Evolutionary conservation across 2,329 filamentous ascomycete genomes (phyloP).

Genomic region (Fusarium avenaceum): DNA sequence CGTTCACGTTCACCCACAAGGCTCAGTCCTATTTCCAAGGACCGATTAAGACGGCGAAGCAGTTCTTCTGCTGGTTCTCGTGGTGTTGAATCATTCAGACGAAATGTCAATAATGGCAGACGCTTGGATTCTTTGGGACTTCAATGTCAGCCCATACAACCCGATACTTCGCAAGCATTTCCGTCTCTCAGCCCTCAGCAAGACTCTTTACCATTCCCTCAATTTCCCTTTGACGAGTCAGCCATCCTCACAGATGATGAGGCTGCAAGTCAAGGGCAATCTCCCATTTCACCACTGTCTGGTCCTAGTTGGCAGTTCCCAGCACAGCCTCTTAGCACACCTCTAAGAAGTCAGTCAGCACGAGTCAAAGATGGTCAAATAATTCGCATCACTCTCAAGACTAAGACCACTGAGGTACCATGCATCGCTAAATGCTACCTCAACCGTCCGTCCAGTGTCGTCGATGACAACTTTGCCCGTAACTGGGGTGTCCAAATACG

Average conservation of each 20-base stretch:
- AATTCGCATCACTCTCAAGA: conserved; percentile 36
- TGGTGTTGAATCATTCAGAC: not conserved
- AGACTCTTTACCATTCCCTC: conserved; percentile 19
- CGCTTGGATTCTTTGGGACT: conserved; percentile 10
- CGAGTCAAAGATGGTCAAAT: conserved; percentile 37
- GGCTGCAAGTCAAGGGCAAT: conserved; percentile 20
- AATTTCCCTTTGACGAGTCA: conserved; percentile 11
- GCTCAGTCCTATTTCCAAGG: conserved; percentile 26
- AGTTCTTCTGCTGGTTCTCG: conserved; percentile 14
- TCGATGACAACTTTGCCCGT: conserved; percentile 33
- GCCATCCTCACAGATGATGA: conserved; percentile 22
- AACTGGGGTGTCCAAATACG: conserved; percentile 17
- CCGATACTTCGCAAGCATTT: conserved; percentile 8
- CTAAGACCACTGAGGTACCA: conserved; percentile 24
- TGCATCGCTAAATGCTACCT: conserved; percentile 39
- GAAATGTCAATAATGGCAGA: not conserved
- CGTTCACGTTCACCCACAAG: conserved; percentile 33
- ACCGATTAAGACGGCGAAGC: conserved; percentile 21
- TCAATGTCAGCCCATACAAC: conserved; percentile 6
- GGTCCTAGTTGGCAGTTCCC: conserved; percentile 11
- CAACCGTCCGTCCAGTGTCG: conserved; percentile 16
- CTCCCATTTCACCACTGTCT: conserved; percentile 26
- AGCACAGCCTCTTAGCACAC: conserved; percentile 15
- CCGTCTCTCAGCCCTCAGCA: conserved; percentile 9
- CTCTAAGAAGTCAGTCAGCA: conserved; percentile 16